A percentile compares a stretch with the other conserved stretches of the same genome.
Conservation (phyloP, 2,329 filamentous ascomycete genomes). For the Calonectria pteridis region DNA sequence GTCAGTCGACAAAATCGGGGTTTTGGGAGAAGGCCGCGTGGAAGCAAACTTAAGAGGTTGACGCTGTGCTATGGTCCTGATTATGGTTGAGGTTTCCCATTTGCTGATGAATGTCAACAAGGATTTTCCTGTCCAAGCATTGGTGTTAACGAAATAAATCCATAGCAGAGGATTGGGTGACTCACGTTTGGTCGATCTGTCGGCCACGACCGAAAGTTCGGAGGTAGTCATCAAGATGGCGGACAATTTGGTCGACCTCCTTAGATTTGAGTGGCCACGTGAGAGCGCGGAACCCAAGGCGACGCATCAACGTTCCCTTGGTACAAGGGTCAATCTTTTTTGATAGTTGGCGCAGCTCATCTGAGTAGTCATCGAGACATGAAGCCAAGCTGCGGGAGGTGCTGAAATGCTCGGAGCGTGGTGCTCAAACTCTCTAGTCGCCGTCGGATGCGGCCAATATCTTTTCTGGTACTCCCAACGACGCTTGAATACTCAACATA, state of each 20-base stretch:
- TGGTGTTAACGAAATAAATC: neutral
- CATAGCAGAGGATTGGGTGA: neutral
- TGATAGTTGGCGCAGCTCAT: constrained; percentile 7
- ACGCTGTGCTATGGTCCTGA: neutral
- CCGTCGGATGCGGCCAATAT: constrained; percentile 20
- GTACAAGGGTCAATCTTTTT: constrained; percentile 10
- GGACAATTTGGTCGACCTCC: constrained; percentile 19
- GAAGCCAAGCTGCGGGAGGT: constrained; percentile 19
- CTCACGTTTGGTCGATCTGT: constrained; percentile 19
- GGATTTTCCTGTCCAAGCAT: neutral
- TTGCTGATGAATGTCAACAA: constrained; percentile 10
- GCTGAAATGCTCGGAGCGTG: constrained; percentile 14
- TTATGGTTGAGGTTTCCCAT: constrained; percentile 2
- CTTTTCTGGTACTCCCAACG: constrained; percentile 9
- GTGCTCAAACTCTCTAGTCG: constrained; percentile 2
- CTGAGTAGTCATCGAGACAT: constrained; percentile 7
- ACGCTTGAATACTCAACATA: constrained; percentile 19
- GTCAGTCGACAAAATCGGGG: constrained; percentile 47
- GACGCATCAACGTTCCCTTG: constrained; percentile 4
- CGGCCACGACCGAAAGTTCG: constrained; percentile 3
- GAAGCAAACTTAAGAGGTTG: constrained; percentile 11
- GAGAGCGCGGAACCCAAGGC: constrained; percentile 18
- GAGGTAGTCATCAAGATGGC: constrained; percentile 8
- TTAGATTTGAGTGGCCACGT: constrained; percentile 30
- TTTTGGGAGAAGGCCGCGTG: constrained; percentile 47